A percentile compares a stretch with the other conserved stretches of the same genome.
Evolutionary conservation across 202 grass and related monocot species (phyloP).

Genomic region (Dendrocalamus latiflorus): DNA sequence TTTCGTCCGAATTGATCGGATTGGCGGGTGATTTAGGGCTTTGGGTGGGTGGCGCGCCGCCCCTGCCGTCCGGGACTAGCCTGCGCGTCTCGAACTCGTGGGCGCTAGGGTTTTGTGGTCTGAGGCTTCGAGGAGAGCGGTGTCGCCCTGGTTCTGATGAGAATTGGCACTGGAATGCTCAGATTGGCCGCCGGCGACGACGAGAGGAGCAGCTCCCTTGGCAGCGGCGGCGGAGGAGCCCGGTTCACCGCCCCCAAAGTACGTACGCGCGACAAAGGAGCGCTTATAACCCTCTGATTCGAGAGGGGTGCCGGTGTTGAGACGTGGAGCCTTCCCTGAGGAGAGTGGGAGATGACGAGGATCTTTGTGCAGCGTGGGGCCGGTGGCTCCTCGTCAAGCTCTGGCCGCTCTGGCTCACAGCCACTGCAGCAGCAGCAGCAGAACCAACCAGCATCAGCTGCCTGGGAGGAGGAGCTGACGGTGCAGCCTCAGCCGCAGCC

Average conservation of each 20-base stretch:
- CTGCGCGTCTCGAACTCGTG: constrained; percentile 28
- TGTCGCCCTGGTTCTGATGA: constrained; percentile 59
- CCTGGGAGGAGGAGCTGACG: constrained; percentile 37
- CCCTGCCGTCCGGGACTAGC: neutral
- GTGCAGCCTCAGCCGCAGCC: constrained; percentile 35
- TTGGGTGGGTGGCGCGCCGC: constrained; percentile 32
- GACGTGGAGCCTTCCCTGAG: constrained; percentile 28
- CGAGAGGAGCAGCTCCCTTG: constrained; percentile 51
- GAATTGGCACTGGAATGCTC: constrained; percentile 76
- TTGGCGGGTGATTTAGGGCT: constrained; percentile 37
- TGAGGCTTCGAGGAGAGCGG: constrained; percentile 32
- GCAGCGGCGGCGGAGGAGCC: constrained; percentile 39
- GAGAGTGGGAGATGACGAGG: constrained; percentile 76
- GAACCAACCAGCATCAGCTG: constrained; percentile 19
- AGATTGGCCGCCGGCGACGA: constrained; percentile 55
- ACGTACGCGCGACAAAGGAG: constrained; percentile 61
- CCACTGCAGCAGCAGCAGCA: constrained; percentile 33
- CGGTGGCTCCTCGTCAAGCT: constrained; percentile 68
- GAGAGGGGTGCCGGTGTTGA: constrained; percentile 22
- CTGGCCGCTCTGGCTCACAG: constrained; percentile 41
- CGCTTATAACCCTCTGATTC: constrained; percentile 21
- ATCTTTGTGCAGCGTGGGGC: constrained; percentile 88
- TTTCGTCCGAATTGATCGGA: constrained; percentile 14
- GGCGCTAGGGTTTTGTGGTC: constrained; percentile 49
- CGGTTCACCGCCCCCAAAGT: constrained; percentile 59